Base-by-base conservation (phyloP, 1,284 basidiomycete species). In the Blastosporella zonata region DNA sequence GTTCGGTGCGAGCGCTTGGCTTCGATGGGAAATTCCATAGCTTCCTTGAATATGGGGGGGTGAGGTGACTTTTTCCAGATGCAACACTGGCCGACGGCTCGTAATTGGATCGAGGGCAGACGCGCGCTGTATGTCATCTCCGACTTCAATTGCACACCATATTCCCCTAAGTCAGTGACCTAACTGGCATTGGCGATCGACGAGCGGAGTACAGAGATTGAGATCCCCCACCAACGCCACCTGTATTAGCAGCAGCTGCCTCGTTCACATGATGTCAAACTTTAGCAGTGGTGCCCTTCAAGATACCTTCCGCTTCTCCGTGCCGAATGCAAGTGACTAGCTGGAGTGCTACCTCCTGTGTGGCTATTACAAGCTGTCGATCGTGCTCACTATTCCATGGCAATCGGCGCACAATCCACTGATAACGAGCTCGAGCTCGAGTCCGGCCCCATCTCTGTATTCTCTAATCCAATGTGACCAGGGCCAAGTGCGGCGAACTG, bases 361-460 rank as follows among this genome's bases (percentile, higher is more conserved):
- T 49, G 47, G 47, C 47, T 49, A 28, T 49, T 20, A 33, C 41
- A 23, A 43, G 41, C 47, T 49, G 47, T 49, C 47, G 36, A 49
- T 49, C 42, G 36, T 49, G 36, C 47, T 49, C 47, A 35, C 22
- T 23, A 34, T 31, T 28, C 33, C 27, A 43, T 44, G 36, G 22
- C 17, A 15, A 49, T 37, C 29, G 22, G 35, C 22, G 47, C 39
- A 15, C 29, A 43, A 43, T 13, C 2, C 18, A 20, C 41, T 20
- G 22, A 39, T 43, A 33, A n/a, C 18, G 23, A 33, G 28, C 9
- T 15, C 28, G 25, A 20, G 15, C 35, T 12, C 46, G 36, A 22
- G 8, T 12, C 31, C 31, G 4, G 13, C 31, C 21, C 21, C 2
- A 18, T 18, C 5, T 35, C n/a, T 20, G 6, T 20, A 15, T 20